phyloP scores from a whole-genome alignment of 1,139 yeast species.

The Sugiyamaella grinbergsii region DNA sequence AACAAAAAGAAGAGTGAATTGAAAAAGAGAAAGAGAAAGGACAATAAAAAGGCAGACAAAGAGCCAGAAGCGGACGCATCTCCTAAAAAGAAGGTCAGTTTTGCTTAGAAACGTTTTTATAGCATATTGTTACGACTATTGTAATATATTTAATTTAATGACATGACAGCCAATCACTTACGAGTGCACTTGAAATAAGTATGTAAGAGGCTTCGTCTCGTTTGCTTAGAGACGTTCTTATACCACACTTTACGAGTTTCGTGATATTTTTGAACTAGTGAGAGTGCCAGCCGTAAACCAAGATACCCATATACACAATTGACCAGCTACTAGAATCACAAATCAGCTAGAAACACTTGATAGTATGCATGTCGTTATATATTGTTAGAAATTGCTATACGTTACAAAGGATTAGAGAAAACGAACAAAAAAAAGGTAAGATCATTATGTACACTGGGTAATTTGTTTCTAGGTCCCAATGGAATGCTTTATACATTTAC shows the following conservation, averaged over 20 bases:
- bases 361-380: conserved; percentile 3
- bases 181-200: too few species aligned
- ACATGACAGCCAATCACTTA: too few species aligned
- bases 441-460: conserved; percentile 10
- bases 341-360: too few species aligned
- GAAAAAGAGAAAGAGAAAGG: conserved; percentile 50
- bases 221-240: too few species aligned
- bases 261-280: too few species aligned
- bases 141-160: not conserved
- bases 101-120: conserved; percentile 27
- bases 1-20: conserved; percentile 80
- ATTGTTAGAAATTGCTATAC: not conserved
- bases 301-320: too few species aligned
- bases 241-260: too few species aligned
- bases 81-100: conserved; percentile 31
- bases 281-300: too few species aligned
- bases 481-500: conserved; percentile 2
- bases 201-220: too few species aligned
- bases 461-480: not conserved
- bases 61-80: conserved; percentile 20
- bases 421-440: conserved; percentile 5
- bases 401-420: not conserved
- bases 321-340: too few species aligned
- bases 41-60: conserved; percentile 21
- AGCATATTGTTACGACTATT: not conserved